A percentile compares a stretch with the other conserved stretches of the same genome.
These are phyloP conservation scores for Trametes pubescens DNA, from an alignment of 1,284 basidiomycete genomes.

Conservation along the genomic window DNA sequence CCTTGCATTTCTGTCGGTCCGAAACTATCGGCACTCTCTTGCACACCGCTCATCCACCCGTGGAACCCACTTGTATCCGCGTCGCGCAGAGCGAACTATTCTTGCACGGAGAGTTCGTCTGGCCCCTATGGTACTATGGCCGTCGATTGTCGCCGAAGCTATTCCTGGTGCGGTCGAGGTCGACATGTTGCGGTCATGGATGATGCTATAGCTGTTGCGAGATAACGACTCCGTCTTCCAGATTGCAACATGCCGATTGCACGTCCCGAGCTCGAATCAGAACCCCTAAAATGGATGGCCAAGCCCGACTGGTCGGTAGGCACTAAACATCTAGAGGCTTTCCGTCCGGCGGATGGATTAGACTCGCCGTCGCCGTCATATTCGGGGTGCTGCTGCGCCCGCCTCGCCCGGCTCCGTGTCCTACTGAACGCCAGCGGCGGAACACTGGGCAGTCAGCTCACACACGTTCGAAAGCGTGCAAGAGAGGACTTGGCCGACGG, in stretches of 20 bases:
- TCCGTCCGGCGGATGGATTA: constrained; percentile 10
- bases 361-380: constrained; percentile 12
- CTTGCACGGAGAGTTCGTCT: not conserved
- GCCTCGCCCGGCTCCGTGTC: not conserved
- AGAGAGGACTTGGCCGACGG: too few relatives aligned
- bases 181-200: not conserved
- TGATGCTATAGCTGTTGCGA: not conserved
- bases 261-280: constrained; percentile 4
- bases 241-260: not conserved
- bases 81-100: not conserved
- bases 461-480: not conserved
- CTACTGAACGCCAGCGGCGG: constrained; percentile 1
- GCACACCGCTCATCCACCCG: not conserved
- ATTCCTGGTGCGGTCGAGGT: not conserved
- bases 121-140: not conserved
- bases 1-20: not conserved
- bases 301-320: constrained; percentile 13
- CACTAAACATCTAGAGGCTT: constrained; percentile 12
- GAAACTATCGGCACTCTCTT: constrained; percentile 5
- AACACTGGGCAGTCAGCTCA: not conserved
- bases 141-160: constrained; percentile 8
- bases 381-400: constrained; percentile 4
- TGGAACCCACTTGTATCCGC: not conserved
- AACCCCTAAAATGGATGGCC: constrained; percentile 15
- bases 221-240: not conserved